A percentile compares a stretch with the other conserved stretches of the same genome.
These are phyloP conservation scores for Aspergillus fijiensis DNA, from an alignment of 2,329 filamentous ascomycete species.

Conservation along the genomic window DNA sequence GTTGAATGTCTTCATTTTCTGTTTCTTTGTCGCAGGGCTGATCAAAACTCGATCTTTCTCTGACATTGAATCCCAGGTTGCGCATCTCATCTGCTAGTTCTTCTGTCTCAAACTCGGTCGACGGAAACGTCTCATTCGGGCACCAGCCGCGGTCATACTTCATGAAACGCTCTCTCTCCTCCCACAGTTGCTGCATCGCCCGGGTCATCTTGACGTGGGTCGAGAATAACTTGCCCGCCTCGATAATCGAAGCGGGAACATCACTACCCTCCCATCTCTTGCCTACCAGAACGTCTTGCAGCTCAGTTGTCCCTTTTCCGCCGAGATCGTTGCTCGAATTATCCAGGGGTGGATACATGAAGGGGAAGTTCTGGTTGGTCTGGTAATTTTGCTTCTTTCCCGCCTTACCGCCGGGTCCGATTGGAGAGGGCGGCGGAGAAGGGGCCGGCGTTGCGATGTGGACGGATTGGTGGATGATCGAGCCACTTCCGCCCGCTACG, in stretches of 20 bases:
- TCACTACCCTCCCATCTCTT: constrained; percentile 91
- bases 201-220: constrained; percentile 86
- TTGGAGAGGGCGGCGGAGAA: constrained; percentile 89
- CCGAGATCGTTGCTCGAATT: constrained; percentile 84
- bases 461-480: constrained; percentile 91
- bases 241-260: constrained; percentile 86
- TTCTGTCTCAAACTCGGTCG: constrained; percentile 41
- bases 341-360: constrained; percentile 92
- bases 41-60: constrained; percentile 14
- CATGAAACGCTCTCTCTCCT: constrained; percentile 86
- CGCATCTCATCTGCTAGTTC: constrained; percentile 37
- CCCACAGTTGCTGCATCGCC: constrained; percentile 90
- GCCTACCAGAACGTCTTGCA: constrained; percentile 77
- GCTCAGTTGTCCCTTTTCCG: constrained; percentile 78
- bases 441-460: constrained; percentile 98
- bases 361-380: constrained; percentile 97
- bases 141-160: constrained; percentile 91
- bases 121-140: constrained; percentile 44
- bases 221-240: constrained; percentile 90
- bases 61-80: constrained; percentile 23
- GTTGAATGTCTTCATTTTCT: constrained; percentile 41
- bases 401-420: constrained; percentile 78
- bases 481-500: constrained; percentile 50
- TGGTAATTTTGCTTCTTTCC: constrained; percentile 99
- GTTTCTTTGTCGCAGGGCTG: constrained; percentile 29